Conservation (phyloP, 2,329 filamentous ascomycete species). For the Trichothecium sympodiale region DNA sequence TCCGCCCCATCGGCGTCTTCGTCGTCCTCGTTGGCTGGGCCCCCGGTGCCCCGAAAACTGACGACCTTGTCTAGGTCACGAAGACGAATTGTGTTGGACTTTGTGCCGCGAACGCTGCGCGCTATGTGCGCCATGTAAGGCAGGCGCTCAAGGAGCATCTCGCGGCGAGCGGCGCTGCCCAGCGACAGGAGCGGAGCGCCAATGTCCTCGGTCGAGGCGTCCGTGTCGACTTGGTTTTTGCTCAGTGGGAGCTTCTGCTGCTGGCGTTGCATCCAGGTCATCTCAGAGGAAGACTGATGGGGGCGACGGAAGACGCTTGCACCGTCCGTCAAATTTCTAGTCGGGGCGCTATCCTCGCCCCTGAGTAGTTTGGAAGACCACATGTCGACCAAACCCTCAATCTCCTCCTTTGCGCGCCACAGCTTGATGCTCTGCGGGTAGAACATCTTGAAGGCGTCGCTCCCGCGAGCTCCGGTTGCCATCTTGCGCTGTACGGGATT, state of each 20-base stretch:
- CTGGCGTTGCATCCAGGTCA: conserved; percentile 22
- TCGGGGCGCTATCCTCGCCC: conserved; percentile 31
- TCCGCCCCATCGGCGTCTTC: conserved; percentile 35
- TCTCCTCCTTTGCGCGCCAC: conserved; percentile 75
- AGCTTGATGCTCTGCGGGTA: conserved; percentile 78
- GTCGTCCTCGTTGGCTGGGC: conserved; percentile 31
- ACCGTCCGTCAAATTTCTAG: conserved; percentile 29
- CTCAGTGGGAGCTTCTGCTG: conserved; percentile 12
- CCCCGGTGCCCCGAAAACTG: conserved; percentile 48
- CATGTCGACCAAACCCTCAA: conserved; percentile 60
- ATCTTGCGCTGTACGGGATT: conserved; percentile 68
- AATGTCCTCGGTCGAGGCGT: conserved; percentile 9
- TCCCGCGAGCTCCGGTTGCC: conserved; percentile 28
- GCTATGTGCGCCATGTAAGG: conserved; percentile 71
- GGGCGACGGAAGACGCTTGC: conserved; percentile 38
- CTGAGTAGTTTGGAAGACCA: conserved; percentile 53
- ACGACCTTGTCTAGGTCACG: conserved; percentile 58
- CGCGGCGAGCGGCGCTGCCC: conserved; percentile 55
- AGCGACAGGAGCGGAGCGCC: conserved; percentile 40
- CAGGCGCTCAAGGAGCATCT: conserved; percentile 73
- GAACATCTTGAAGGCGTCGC: conserved; percentile 77
- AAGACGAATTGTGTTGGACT: conserved; percentile 27
- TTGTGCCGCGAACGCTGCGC: conserved; percentile 28
- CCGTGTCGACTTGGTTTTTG: conserved; percentile 4
- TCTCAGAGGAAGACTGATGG: conserved; percentile 16